Base-by-base conservation (phyloP, 768 basidiomycete genomes). In the Dioszegia aurantiaca region DNA sequence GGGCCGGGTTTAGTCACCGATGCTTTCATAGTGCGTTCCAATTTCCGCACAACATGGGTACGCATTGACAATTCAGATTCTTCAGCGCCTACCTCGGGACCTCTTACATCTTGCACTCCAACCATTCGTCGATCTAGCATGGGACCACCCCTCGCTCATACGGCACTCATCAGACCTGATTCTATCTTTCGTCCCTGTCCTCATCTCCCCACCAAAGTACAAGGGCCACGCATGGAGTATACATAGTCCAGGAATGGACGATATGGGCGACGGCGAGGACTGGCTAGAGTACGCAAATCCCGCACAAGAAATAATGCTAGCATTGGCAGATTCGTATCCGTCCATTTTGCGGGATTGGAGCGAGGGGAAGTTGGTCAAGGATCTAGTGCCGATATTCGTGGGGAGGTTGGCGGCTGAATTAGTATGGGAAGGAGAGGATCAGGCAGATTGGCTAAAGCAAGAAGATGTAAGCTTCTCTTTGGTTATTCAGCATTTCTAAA, bases 281-380 rank as follows among this genome's bases (percentile, higher is more conserved):
- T 81, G 83, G 54, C 82, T 85, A 39, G 85, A 86, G 19, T 80
- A 89, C 28, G 80, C 89, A 10, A 83, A 85, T 52, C 83, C 85
- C 0, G 87, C 88, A 9, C 77, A 91, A 10, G 90, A 93, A 75
- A 84, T 93, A 52, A 86, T 93, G 83, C 80, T 92, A 54, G 84
- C 83, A 12, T 75, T 94, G n/a, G 84, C 82, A 27, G 90, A 93
- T 75, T 83, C 87, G 2, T 80, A 82, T 33, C 85, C 88, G 0
- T 77, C 78, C 3, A 86, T 89, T 83, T 87, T 90, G 84, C 84
- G 86, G 17, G 87, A 88, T 74, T 79, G 89, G 19, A 83, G 85
- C 0, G 85, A 87, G 39, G 86, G 83, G 37, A 77, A 78, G 21
- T 72, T 71, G 73, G 62, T 65, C 31, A 60, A 59, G 41, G 66